Evolutionary conservation across 805 yeast genomes (phyloP).

Genomic region (Scheffersomyces stipitis): DNA sequence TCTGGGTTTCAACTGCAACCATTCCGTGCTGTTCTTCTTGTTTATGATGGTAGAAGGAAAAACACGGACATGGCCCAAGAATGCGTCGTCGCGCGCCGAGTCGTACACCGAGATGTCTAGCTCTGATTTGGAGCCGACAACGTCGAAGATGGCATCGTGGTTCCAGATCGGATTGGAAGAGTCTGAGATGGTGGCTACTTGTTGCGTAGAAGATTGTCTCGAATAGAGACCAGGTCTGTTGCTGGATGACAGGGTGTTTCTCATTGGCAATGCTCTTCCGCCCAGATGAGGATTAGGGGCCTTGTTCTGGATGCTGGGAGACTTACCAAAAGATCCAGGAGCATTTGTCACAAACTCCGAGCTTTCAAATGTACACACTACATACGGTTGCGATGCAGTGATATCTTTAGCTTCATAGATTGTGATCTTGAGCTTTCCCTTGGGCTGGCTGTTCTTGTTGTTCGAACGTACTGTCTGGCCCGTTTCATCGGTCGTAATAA

Average conservation of each 20-base stretch:
- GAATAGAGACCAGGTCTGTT: slow-evolving; percentile 37
- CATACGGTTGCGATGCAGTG: slow-evolving; percentile 72
- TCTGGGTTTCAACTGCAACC: slow-evolving; percentile 76
- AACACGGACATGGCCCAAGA: slow-evolving; percentile 80
- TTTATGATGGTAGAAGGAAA: slow-evolving; percentile 54
- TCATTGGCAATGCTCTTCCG: slow-evolving; percentile 11
- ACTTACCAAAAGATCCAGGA: slow-evolving; percentile 51
- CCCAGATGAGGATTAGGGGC: slow-evolving; percentile 8
- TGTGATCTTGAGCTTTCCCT: slow-evolving; percentile 80
- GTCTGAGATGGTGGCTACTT: slow-evolving; percentile 19
- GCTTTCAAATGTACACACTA: slow-evolving; percentile 87
- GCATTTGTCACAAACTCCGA: slow-evolving; percentile 87
- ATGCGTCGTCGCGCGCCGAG: slow-evolving; percentile 74
- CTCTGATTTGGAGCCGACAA: slow-evolving; percentile 78
- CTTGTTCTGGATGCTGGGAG: slow-evolving; percentile 17
- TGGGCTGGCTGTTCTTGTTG: slow-evolving; percentile 46
- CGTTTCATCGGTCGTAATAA: slow-evolving; percentile 43
- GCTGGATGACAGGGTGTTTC: slow-evolving; percentile 1
- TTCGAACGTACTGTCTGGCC: slow-evolving; percentile 31
- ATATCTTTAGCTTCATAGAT: slow-evolving; percentile 79
- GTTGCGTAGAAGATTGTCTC: slow-evolving; percentile 39
- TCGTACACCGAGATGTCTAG: slow-evolving; percentile 92
- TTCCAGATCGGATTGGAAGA: slow-evolving; percentile 78
- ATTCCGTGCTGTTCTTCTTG: slow-evolving; percentile 52
- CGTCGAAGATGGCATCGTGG: slow-evolving; percentile 91